These are phyloP conservation scores for Grigorovia jiainica DNA, from an alignment of 805 yeast genomes.

Conservation along the genomic window DNA sequence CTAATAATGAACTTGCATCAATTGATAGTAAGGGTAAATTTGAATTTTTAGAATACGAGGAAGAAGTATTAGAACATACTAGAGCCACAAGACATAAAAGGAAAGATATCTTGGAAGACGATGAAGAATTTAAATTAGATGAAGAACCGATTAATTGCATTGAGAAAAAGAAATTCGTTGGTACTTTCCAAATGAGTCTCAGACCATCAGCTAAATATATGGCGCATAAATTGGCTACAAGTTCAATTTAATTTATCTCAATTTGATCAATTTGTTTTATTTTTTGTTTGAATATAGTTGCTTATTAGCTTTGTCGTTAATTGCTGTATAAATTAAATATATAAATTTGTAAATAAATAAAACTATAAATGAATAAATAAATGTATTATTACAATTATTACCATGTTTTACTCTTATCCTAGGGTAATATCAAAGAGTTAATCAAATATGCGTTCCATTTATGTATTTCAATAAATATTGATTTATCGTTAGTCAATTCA, in stretches of 20 bases:
- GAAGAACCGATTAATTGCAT: constrained; percentile 16
- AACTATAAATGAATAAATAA: neutral
- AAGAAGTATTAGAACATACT: constrained; percentile 7
- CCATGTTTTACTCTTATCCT: neutral
- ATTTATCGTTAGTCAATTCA: constrained; percentile 44
- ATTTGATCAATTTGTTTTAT: no score
- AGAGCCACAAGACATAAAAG: constrained; percentile 2
- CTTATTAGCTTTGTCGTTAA: neutral
- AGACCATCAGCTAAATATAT: constrained; percentile 68
- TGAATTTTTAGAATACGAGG: constrained; percentile 20
- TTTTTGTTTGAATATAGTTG: neutral
- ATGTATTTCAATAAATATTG: constrained; percentile 47
- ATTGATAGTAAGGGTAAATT: constrained; percentile 5
- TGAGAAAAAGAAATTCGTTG: constrained; percentile 13
- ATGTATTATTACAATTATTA: neutral
- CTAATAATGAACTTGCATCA: constrained; percentile 3
- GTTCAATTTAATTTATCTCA: neutral
- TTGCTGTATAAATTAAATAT: neutral
- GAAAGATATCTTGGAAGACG: constrained; percentile 4
- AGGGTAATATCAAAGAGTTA: constrained; percentile 1
- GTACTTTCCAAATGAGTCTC: constrained; percentile 23
- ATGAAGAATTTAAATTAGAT: constrained; percentile 11
- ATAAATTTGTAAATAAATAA: neutral
- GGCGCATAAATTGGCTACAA: constrained; percentile 39
- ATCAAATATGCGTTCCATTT: constrained; percentile 52